phyloP scores from a whole-genome alignment of 164 flowering plant species.

The Malania oleifera region DNA sequence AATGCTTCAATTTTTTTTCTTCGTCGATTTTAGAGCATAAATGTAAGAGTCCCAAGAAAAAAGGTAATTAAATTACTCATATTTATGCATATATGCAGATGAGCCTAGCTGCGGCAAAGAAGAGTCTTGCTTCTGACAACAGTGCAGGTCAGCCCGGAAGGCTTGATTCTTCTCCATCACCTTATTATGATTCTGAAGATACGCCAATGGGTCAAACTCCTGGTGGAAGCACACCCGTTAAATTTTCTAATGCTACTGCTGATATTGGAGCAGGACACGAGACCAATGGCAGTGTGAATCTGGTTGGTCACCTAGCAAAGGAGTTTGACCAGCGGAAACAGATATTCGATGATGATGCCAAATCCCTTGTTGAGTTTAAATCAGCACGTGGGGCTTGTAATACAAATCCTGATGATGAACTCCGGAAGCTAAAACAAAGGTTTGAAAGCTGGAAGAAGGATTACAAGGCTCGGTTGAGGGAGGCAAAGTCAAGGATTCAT shows the following conservation, averaged over 20 bases:
- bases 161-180: slow-evolving; percentile 36
- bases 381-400: slow-evolving; percentile 27
- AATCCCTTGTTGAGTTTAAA: slow-evolving; percentile 40
- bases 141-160: slow-evolving; percentile 38
- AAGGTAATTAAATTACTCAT: not conserved
- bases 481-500: slow-evolving; percentile 51
- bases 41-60: not conserved
- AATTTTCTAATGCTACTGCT: slow-evolving; percentile 16
- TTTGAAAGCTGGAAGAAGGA: slow-evolving; percentile 84
- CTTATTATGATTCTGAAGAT: slow-evolving; percentile 65
- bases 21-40: not conserved
- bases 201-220: slow-evolving; percentile 55
- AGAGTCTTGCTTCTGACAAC: slow-evolving; percentile 42
- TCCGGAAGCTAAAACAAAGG: slow-evolving; percentile 50
- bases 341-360: slow-evolving; percentile 66
- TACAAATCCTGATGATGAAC: slow-evolving; percentile 47
- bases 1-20: too few relatives aligned
- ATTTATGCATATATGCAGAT: slow-evolving; percentile 32
- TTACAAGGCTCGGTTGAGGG: slow-evolving; percentile 54
- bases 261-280: slow-evolving; percentile 29
- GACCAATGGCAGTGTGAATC: slow-evolving; percentile 29
- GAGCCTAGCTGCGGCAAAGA: slow-evolving; percentile 74
- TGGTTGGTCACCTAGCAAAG: slow-evolving; percentile 39
- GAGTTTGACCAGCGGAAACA: slow-evolving; percentile 70
- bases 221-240: slow-evolving; percentile 48